Conservation (phyloP, 208 protist species). For the Trypanosoma mega region DNA sequence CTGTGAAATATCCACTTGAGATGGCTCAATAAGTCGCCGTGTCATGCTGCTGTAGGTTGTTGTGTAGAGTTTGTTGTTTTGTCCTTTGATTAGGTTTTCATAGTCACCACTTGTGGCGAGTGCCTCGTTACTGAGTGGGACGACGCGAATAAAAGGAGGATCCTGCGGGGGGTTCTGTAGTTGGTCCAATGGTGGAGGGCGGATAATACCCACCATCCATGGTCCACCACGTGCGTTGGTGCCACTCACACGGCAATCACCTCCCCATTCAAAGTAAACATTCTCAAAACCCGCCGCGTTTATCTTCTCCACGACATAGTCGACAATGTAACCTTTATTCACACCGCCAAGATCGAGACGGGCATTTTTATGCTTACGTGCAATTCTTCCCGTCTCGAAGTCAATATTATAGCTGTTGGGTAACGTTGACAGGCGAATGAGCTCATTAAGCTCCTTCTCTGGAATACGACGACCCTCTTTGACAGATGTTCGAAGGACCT, state of each 20-base stretch:
- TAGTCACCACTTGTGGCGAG: constrained; percentile 65
- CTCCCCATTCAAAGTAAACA: constrained; percentile 69
- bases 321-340: constrained; percentile 64
- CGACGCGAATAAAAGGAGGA: constrained; percentile 44
- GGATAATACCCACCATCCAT: constrained; percentile 57
- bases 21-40: constrained; percentile 24
- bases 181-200: constrained; percentile 45
- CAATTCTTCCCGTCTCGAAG: constrained; percentile 40
- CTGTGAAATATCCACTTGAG: constrained; percentile 46
- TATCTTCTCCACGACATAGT: constrained; percentile 54
- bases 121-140: constrained; percentile 58
- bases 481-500: constrained; percentile 31
- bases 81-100: constrained; percentile 57
- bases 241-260: constrained; percentile 49
- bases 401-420: constrained; percentile 50
- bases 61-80: constrained; percentile 41
- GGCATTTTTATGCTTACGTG: constrained; percentile 42
- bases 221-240: constrained; percentile 31
- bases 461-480: constrained; percentile 28
- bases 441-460: constrained; percentile 24
- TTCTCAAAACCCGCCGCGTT: constrained; percentile 36
- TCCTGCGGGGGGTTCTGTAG: constrained; percentile 26
- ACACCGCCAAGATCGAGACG: constrained; percentile 57
- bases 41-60: constrained; percentile 38
- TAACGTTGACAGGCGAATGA: constrained; percentile 37